Evolutionary conservation across 306 rosid genomes (phyloP), one percentile per base, ranked within the genome.

Genomic region (Casuarina cunninghamiana): DNA sequence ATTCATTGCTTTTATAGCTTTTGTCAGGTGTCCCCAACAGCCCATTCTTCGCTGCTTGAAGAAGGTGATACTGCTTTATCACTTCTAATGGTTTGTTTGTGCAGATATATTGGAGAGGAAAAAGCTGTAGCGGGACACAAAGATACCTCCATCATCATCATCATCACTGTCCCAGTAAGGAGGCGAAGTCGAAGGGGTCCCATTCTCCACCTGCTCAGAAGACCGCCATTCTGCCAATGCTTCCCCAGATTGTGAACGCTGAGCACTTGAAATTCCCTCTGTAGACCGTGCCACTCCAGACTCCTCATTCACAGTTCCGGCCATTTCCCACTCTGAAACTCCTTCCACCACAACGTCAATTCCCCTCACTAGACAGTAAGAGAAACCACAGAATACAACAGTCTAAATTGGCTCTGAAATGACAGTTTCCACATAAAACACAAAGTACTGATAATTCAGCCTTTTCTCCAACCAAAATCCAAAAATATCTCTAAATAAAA

Each of bases 201-300:
- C 99, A 85, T 93, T 93, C 86, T 96, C 99, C 90, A 96, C 97
- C 87, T 96, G 99, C 87, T 96, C 99, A 17, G 96, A 91, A 78
- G 96, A 96, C 77, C 97, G 89, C 98, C 99, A 96, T 84, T 96
- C 97, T 0, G 97, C 94, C 88, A 96, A 87, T 69, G 97, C 90
- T 81, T 96, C 99, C 54, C 96, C 97, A 3, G 96, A 87, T 60
- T 86, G 97, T 81, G 86, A 90, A 41, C 82, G 90, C 77, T 87
- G 97, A 84, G 93, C 97, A 82, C 85, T 88, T 65, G 96, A 87
- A 84, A 75, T 84, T 72, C 90, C 91, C 68, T 93, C 99, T 38
- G 10, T 75, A 21, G 97, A 81, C 86, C 91, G 91, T 75, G 93
- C 93, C 83, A 78, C 90, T 77, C 84, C 90, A 82, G 94, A 84